These are phyloP conservation scores for Selenicereus undatus DNA, from an alignment of 148 eudicot genomes.

Conservation along the genomic window DNA sequence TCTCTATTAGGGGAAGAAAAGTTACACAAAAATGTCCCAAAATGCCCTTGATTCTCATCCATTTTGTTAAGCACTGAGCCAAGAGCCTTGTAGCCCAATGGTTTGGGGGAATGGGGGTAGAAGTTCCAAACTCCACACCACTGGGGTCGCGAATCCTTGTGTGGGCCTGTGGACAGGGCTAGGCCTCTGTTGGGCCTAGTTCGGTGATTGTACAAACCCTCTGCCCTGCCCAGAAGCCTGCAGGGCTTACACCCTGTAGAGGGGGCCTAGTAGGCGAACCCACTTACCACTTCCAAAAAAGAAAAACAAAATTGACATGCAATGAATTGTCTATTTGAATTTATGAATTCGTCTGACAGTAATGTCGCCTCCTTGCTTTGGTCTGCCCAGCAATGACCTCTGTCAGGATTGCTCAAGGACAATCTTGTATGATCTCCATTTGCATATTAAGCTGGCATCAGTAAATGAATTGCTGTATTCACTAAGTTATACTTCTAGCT, in stretches of 20 bases:
- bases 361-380: neutral
- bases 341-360: neutral
- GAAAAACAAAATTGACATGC: too few species aligned
- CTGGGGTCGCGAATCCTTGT: too few species aligned
- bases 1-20: neutral
- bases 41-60: neutral
- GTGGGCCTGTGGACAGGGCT: too few species aligned
- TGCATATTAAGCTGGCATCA: neutral
- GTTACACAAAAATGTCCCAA: neutral
- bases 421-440: neutral
- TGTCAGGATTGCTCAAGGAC: neutral
- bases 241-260: too few species aligned
- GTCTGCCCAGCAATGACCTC: neutral
- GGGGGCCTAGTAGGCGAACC: too few species aligned
- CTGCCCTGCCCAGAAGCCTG: too few species aligned
- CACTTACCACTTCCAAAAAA: too few species aligned
- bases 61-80: neutral
- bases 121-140: too few species aligned
- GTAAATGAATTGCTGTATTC: neutral
- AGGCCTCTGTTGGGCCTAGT: too few species aligned
- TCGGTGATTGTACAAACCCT: too few species aligned
- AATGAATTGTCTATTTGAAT: neutral
- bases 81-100: too few species aligned
- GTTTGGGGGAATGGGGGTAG: too few species aligned
- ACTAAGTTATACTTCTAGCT: neutral